A percentile compares a stretch with the other conserved stretches of the same genome.
These are phyloP conservation scores for Ophiostoma ulmi DNA, from an alignment of 2,329 filamentous ascomycete species.

Conservation along the genomic window DNA sequence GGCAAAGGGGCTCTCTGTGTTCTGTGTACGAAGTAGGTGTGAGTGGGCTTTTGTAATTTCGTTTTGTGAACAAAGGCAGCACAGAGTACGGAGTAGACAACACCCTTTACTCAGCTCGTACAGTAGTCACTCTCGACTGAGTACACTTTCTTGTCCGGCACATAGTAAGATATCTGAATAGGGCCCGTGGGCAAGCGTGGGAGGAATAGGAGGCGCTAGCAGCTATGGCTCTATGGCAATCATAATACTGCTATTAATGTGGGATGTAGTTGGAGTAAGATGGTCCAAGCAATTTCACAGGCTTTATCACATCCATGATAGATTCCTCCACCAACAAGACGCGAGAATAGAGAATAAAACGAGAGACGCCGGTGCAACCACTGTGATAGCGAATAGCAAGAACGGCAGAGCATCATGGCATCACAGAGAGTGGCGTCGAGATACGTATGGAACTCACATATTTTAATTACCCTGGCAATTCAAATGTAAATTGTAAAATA, in stretches of 20 bases:
- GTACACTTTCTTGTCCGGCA: not conserved
- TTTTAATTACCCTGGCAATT: too few relatives aligned
- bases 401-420: not conserved
- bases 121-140: not conserved
- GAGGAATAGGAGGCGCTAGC: not conserved
- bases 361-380: not conserved
- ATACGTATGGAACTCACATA: too few relatives aligned
- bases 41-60: constrained; percentile 11
- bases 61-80: not conserved
- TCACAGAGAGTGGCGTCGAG: constrained; percentile 1
- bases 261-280: not conserved
- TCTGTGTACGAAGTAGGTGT: not conserved
- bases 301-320: too few relatives aligned
- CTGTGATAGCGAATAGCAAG: not conserved
- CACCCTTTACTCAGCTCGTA: too few relatives aligned
- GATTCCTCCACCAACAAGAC: not conserved
- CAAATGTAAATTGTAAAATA: not conserved
- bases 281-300: too few relatives aligned
- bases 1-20: not conserved
- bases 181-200: not conserved
- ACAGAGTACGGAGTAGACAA: not conserved
- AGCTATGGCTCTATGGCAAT: not conserved
- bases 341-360: not conserved
- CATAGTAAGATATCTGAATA: not conserved
- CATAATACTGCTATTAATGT: not conserved